Conservation (phyloP, 1,284 basidiomycete genomes). For the Fomitopsis palustris region DNA sequence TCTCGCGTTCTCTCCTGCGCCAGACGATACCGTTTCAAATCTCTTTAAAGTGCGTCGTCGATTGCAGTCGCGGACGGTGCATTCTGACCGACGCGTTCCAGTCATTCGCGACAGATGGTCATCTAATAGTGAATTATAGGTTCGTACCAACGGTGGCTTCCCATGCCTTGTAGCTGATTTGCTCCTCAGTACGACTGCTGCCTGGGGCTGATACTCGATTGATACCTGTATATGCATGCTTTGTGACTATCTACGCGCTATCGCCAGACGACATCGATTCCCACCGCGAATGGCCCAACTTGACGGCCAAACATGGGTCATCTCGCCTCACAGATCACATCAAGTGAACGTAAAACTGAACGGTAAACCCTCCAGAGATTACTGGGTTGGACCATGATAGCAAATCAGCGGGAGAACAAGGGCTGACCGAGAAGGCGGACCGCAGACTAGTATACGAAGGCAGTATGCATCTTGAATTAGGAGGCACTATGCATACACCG, state of each 20-base stretch:
- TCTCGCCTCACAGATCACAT: too few species aligned
- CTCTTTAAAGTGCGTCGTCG: constrained; percentile 63
- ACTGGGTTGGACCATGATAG: too few species aligned
- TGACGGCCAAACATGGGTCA: too few species aligned
- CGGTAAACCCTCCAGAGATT: too few species aligned
- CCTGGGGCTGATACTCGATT: constrained; percentile 53
- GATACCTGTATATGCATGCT: background rate
- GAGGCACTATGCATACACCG: too few species aligned
- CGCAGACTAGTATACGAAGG: too few species aligned
- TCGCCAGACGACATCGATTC: background rate
- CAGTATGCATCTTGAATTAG: too few species aligned
- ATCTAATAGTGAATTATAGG: constrained; percentile 97
- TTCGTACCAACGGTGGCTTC: background rate
- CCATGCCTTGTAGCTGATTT: constrained; percentile 4
- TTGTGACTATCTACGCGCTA: background rate
- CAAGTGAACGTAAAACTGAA: too few species aligned
- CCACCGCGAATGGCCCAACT: too few species aligned
- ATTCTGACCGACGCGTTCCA: constrained; percentile 26
- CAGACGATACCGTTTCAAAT: constrained; percentile 91
- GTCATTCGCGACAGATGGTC: constrained; percentile 92
- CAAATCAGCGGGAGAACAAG: too few species aligned
- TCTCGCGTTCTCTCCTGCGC: constrained; percentile 92
- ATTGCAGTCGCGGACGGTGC: constrained; percentile 12
- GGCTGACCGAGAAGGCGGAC: too few species aligned
- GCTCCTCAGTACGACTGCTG: constrained; percentile 58